A percentile compares a stretch with the other conserved stretches of the same genome.
phyloP scores from a whole-genome alignment of 2,329 filamentous ascomycete genomes.

The Fusarium neocosmosporiellum region DNA sequence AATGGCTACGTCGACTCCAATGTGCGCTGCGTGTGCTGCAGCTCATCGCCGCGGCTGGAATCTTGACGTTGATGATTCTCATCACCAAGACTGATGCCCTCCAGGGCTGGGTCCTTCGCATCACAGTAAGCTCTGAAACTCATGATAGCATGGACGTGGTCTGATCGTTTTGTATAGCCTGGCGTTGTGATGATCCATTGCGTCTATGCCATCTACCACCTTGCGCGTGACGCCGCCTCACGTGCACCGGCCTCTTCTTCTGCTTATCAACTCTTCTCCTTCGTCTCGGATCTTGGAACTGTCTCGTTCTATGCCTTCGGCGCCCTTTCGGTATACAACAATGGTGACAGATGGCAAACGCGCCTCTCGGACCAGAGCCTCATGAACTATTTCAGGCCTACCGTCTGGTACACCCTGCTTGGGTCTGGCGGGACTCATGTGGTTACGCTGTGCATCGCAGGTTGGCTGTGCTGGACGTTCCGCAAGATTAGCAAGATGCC shows the following conservation, averaged over 20 bases:
- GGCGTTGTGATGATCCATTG: constrained; percentile 79
- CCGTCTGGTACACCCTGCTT: constrained; percentile 76
- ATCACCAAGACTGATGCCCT: constrained; percentile 74
- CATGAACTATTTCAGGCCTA: constrained; percentile 69
- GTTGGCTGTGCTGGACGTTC: constrained; percentile 84
- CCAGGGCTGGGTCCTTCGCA: constrained; percentile 80
- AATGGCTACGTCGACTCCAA: constrained; percentile 75
- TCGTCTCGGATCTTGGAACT: constrained; percentile 73
- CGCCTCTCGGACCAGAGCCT: constrained; percentile 69
- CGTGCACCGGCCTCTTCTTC: constrained; percentile 84
- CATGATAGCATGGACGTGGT: neutral
- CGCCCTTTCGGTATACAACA: constrained; percentile 57
- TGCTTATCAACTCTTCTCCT: constrained; percentile 89
- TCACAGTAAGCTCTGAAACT: constrained; percentile 69
- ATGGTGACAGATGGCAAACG: constrained; percentile 71
- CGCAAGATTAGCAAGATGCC: constrained; percentile 83
- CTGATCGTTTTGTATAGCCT: constrained; percentile 64
- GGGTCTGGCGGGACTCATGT: constrained; percentile 75
- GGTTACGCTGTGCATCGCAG: constrained; percentile 74
- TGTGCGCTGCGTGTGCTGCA: constrained; percentile 74
- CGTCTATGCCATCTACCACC: constrained; percentile 84
- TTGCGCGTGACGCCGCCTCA: constrained; percentile 74
- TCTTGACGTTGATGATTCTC: constrained; percentile 81
- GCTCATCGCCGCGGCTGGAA: constrained; percentile 74
- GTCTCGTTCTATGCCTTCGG: constrained; percentile 68